phyloP scores from a whole-genome alignment of 352 stramenopile genomes.

The Globisporangium carolinianum region DNA sequence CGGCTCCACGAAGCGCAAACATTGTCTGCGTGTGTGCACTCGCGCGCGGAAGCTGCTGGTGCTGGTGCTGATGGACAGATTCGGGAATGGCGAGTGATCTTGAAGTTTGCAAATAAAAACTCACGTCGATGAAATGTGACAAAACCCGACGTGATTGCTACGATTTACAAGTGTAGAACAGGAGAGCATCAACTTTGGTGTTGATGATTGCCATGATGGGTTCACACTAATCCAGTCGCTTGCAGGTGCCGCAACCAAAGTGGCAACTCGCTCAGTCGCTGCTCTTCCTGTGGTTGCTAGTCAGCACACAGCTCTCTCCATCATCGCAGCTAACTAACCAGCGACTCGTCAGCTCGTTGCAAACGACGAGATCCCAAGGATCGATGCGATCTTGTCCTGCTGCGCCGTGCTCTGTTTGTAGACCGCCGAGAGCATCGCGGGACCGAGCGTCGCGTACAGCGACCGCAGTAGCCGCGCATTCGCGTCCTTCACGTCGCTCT shows the following conservation, averaged over 20 bases:
- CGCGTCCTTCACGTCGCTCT: constrained; percentile 57
- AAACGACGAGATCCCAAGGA: constrained; percentile 24
- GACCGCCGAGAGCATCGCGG: constrained; percentile 13
- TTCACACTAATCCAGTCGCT: too few species aligned
- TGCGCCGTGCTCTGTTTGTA: constrained; percentile 46
- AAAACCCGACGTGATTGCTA: neutral
- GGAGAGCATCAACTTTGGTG: too few species aligned
- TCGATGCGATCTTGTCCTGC: constrained; percentile 43
- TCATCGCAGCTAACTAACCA: too few species aligned
- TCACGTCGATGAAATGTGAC: too few species aligned
- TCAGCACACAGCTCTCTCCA: too few species aligned
- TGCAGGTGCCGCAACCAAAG: too few species aligned
- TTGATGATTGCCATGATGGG: too few species aligned
- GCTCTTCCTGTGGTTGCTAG: too few species aligned
- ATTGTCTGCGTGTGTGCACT: neutral
- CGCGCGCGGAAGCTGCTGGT: neutral
- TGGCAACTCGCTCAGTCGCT: too few species aligned
- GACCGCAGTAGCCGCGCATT: constrained; percentile 36
- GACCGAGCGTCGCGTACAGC: constrained; percentile 19
- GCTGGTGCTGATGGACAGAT: neutral
- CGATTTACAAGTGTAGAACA: too few species aligned
- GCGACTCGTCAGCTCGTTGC: neutral
- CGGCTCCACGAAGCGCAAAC: constrained; percentile 3
- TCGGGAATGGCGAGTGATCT: too few species aligned
- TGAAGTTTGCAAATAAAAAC: too few species aligned